These are phyloP conservation scores for Syzygium aqueum DNA, from an alignment of 345 rosid species.

Conservation along the genomic window DNA sequence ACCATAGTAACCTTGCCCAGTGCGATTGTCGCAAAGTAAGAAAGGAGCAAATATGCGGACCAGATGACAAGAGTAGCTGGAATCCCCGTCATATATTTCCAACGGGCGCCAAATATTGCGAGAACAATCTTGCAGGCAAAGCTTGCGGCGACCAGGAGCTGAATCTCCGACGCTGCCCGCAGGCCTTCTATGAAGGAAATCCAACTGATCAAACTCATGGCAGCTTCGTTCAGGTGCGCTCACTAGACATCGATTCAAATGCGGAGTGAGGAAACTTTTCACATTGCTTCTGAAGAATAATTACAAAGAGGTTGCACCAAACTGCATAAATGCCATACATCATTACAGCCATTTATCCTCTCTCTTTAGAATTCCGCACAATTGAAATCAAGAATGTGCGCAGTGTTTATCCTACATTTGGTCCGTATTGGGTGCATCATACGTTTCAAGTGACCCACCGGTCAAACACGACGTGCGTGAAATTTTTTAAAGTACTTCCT, in stretches of 20 bases:
- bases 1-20: not conserved
- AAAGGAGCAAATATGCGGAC: not conserved
- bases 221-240: not conserved
- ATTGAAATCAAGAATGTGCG: too few relatives aligned
- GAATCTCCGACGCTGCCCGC: not conserved
- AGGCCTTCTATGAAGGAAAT: not conserved
- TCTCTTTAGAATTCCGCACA: not conserved
- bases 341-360: not conserved
- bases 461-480: too few relatives aligned
- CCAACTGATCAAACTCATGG: not conserved
- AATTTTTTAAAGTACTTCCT: too few relatives aligned
- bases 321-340: not conserved
- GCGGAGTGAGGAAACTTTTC: not conserved
- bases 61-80: rapidly evolving
- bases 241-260: not conserved
- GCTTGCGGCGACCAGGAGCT: not conserved
- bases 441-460: not conserved
- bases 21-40: not conserved
- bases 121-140: not conserved
- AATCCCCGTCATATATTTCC: not conserved
- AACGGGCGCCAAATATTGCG: not conserved
- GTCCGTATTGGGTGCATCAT: not conserved
- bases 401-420: not conserved
- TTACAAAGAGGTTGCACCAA: not conserved
- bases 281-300: not conserved